Evolutionary conservation across 2,329 filamentous ascomycete genomes (phyloP), one percentile per base, ranked within the genome.

Genomic region (Pyrenochaeta sp.): DNA sequence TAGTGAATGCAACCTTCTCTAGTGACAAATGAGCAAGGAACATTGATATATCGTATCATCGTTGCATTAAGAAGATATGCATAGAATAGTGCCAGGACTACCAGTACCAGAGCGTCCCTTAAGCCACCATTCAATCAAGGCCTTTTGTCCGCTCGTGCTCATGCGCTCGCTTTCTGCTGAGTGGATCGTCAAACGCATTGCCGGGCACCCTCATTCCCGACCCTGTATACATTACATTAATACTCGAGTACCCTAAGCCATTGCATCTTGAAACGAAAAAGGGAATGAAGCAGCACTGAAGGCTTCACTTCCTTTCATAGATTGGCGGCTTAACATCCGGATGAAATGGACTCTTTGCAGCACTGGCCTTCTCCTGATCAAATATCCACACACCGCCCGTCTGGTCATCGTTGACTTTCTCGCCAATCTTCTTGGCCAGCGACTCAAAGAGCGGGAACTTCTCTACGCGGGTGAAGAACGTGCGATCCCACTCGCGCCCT

Each of bases 401-500:
- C 79, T 90, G 88, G 46, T 86, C 85, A 36, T 83, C 78, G 63
- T 91, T 89, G 19, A 87, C 66, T 53, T 79, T 73, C 61, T 83
- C 78, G 64, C 83, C 71, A 67, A 80, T 62, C 58, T 73, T 73
- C 43, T 73, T 75, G 24, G 81, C 78, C 44, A 85, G 78, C 80
- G 59, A 82, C 73, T 81, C 84, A 67, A 71, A 85, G 69, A 70
- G 77, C 70, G 56, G 83, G 44, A 72, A 68, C 34, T 69, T 72
- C 2, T 79, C 74, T 13, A 73, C 69, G 27, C 76, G 71, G 1
- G 71, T 86, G 80, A 98, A 99, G 81, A 95, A 98, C 53, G 90
- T 85, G 45, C 93, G 85, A 72, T 93, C 86, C 94, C 95, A 99
- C 40, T 86, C 83, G 43, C 85, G 85, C 22, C 88, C 88, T 67